phyloP scores from a whole-genome alignment of 805 yeast species.

The Zygoascus flipseniorum region DNA sequence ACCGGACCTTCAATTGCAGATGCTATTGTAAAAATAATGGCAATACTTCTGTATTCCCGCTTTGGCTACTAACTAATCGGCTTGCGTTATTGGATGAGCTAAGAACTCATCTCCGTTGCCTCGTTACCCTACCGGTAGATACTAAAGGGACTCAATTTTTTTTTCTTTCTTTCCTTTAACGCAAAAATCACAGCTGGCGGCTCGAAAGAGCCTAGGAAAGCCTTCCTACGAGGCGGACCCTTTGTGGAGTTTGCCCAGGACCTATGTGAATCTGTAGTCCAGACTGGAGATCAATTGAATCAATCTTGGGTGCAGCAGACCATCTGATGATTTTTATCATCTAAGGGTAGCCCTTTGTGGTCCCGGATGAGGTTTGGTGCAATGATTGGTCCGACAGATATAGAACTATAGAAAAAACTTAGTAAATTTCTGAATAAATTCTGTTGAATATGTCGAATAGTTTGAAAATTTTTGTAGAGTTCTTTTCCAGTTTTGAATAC shows the following conservation, averaged over 20 bases:
- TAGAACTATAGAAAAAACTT: not conserved
- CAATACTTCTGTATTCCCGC: not conserved
- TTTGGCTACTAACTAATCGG: not conserved
- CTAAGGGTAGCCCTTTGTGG: conserved; percentile 59
- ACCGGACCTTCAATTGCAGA: no score
- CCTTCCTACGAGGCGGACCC: conserved; percentile 32
- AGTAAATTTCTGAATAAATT: not conserved
- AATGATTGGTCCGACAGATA: conserved; percentile 42
- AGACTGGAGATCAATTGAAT: conserved; percentile 44
- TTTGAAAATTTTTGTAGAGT: not conserved
- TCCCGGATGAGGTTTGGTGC: conserved; percentile 57
- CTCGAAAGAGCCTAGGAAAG: conserved; percentile 16
- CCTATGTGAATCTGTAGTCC: conserved; percentile 26
- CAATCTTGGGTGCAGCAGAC: conserved; percentile 63
- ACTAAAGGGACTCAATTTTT: not conserved
- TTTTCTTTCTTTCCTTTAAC: conserved; percentile 17
- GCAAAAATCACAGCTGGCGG: conserved; percentile 26
- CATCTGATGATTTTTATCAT: conserved; percentile 32
- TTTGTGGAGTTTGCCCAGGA: conserved; percentile 30
- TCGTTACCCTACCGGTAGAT: not conserved
- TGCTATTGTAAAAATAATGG: no score
- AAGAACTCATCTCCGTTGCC: not conserved
- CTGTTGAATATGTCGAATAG: not conserved
- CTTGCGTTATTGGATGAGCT: not conserved
- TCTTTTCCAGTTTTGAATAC: no score